These are phyloP conservation scores for Globisporangium camurandrum DNA, from an alignment of 352 stramenopile species.

Conservation along the genomic window DNA sequence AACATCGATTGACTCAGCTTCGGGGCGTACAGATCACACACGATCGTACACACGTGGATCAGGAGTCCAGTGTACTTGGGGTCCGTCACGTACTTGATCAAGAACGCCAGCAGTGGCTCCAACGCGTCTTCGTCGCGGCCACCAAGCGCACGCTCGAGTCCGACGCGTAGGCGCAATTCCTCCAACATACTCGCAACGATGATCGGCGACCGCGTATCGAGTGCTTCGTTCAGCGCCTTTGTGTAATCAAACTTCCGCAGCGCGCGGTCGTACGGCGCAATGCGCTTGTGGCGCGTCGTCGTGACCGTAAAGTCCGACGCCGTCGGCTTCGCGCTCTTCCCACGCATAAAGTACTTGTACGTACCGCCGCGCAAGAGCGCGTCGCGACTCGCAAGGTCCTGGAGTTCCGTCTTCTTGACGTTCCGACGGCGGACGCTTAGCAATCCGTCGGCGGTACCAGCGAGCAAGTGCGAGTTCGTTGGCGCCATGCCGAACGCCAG, in stretches of 20 bases:
- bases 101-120: conserved; percentile 92
- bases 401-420: conserved; percentile 58
- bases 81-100: conserved; percentile 93
- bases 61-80: conserved; percentile 91
- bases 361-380: conserved; percentile 73
- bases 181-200: conserved; percentile 93
- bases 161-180: conserved; percentile 89
- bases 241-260: conserved; percentile 95
- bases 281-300: conserved; percentile 81
- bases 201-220: conserved; percentile 87
- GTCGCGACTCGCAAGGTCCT: conserved; percentile 58
- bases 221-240: conserved; percentile 91
- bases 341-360: conserved; percentile 88
- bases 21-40: conserved; percentile 92
- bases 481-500: conserved; percentile 78
- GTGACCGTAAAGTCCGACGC: conserved; percentile 74
- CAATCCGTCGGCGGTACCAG: conserved; percentile 65
- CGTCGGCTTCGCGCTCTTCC: conserved; percentile 74
- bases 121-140: conserved; percentile 92
- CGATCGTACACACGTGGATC: conserved; percentile 88
- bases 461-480: conserved; percentile 79
- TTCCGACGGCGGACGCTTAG: conserved; percentile 79
- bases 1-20: conserved; percentile 88
- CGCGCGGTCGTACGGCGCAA: conserved; percentile 89
- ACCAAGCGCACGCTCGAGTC: conserved; percentile 84